A percentile compares a stretch with the other conserved stretches of the same genome.
Conservation (phyloP, 768 basidiomycete genomes). For the Tremella yokohamensis region DNA sequence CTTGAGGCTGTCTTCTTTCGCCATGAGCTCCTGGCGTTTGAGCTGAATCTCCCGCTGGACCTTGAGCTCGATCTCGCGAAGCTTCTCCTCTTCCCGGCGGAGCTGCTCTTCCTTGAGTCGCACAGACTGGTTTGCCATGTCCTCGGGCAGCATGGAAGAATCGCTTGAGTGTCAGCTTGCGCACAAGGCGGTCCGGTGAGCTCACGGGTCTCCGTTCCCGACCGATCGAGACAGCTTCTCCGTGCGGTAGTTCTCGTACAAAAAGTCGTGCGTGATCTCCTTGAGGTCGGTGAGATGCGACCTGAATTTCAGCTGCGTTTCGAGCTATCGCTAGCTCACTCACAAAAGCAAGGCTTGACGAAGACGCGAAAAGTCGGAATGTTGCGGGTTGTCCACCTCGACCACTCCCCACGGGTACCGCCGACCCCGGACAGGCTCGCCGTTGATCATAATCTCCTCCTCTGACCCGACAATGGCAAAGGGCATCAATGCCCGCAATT, state of each 20-base stretch:
- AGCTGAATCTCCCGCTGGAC: constrained; percentile 97
- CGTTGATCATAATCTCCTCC: constrained; percentile 85
- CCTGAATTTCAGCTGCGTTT: constrained; percentile 53
- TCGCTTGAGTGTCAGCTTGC: constrained; percentile 47
- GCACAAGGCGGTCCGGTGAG: constrained; percentile 25
- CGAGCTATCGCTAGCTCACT: constrained; percentile 32
- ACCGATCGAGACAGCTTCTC: constrained; percentile 93
- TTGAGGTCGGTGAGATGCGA: constrained; percentile 94
- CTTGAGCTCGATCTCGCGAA: constrained; percentile 96
- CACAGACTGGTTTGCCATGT: constrained; percentile 92
- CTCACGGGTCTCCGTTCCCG: constrained; percentile 62
- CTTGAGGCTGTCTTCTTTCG: constrained; percentile 72
- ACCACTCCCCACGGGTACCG: constrained; percentile 99
- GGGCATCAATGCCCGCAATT: constrained; percentile 85
- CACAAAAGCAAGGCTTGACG: constrained; percentile 87
- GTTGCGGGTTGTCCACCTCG: constrained; percentile 98
- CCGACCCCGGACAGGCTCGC: constrained; percentile 83
- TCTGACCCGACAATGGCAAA: constrained; percentile 97
- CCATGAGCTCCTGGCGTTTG: constrained; percentile 91
- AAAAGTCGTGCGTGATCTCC: constrained; percentile 78
- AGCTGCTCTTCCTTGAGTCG: constrained; percentile 99
- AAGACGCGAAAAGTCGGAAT: constrained; percentile 95
- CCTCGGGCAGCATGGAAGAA: constrained; percentile 88
- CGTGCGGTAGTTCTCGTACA: constrained; percentile 89
- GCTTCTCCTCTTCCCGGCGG: constrained; percentile 93